Evolutionary conservation across 2,329 filamentous ascomycete genomes (phyloP).

Genomic region (Aspergillus ochraceoroseus): DNA sequence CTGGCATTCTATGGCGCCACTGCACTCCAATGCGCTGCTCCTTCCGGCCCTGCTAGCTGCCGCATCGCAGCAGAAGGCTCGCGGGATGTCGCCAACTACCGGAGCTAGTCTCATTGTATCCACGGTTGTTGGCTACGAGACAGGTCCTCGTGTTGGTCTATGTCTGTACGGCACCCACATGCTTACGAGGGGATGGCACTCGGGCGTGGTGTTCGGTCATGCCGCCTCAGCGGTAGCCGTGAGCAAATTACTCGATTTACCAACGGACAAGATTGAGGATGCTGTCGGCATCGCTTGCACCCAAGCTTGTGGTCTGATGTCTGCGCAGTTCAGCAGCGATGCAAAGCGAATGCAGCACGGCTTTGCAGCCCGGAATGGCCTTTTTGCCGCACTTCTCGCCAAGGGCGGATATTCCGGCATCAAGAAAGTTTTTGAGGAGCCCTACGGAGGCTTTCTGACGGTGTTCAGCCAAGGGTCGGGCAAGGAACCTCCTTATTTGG

Average conservation of each 20-base stretch:
- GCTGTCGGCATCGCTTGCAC: constrained; percentile 42
- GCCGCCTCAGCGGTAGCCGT: constrained; percentile 33
- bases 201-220: constrained; percentile 39
- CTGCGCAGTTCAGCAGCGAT: constrained; percentile 43
- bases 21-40: constrained; percentile 39
- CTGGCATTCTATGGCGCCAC: constrained; percentile 40
- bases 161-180: constrained; percentile 39
- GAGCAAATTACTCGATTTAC: constrained; percentile 32
- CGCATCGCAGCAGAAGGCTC: background rate
- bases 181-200: constrained; percentile 42
- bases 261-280: constrained; percentile 29
- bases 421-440: constrained; percentile 40
- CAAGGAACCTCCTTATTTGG: constrained; percentile 25
- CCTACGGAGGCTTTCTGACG: constrained; percentile 44
- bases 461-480: constrained; percentile 36
- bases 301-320: constrained; percentile 41
- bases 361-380: constrained; percentile 44
- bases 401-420: constrained; percentile 42
- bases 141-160: constrained; percentile 38
- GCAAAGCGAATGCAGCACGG: constrained; percentile 47
- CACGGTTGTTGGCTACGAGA: constrained; percentile 41
- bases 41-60: constrained; percentile 42
- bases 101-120: constrained; percentile 35
- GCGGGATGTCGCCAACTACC: constrained; percentile 4
- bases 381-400: constrained; percentile 41